Base-by-base conservation (phyloP, 192 early-diverging fungal species). In the Podila clonocystis region DNA sequence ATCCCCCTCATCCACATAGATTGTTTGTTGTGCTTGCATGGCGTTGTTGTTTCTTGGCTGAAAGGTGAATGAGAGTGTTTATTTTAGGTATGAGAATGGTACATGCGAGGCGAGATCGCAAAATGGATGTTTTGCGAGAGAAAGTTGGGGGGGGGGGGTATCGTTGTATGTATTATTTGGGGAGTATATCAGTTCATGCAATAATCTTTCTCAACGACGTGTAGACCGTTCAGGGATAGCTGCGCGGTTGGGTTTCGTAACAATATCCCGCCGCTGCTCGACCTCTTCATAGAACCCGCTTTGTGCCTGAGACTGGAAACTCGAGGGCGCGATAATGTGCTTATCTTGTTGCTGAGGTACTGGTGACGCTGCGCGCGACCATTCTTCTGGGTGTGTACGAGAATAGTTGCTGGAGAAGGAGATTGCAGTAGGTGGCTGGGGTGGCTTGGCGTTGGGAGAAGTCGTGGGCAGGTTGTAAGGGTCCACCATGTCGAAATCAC, bases 281-380 rank as follows among this genome's bases (percentile, higher is more conserved):
- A 24, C 68, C 7, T 33, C 58, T 24, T 66, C 72, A 36, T 73
- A 33, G 64, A 66, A 66, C 45, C 63, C 64, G 33, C 22, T 52
- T n/a, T 66, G 63, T 1, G 58, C 64, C 28, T 73, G 72, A 30
- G 13, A 48, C 28, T 73, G 63, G 58, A 73, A 61, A 50, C n/a
- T 55, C 12, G 64, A 33, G 1, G 63, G 72, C 6, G 72, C 19
- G 24, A 73, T 66, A 28, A 73, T 73, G 48, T 73, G 9, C 22
- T 52, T 45, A 0, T 73, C 72, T 28, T 50, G 36, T 31, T 22
- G 28, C 15, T 8, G 12, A 15, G 60, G 29, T 2, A 20, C 29
- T 0, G 60, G 31, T 15, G 60, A 62, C 17, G 31, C 28, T 8
- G 28, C 13, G 4, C 29, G 60, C 8, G 19, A 8, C 60, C 31